Evolutionary conservation across 2,329 filamentous ascomycete species (phyloP), one percentile per base, ranked within the genome.

Genomic region (Fusarium guadeloupense): DNA sequence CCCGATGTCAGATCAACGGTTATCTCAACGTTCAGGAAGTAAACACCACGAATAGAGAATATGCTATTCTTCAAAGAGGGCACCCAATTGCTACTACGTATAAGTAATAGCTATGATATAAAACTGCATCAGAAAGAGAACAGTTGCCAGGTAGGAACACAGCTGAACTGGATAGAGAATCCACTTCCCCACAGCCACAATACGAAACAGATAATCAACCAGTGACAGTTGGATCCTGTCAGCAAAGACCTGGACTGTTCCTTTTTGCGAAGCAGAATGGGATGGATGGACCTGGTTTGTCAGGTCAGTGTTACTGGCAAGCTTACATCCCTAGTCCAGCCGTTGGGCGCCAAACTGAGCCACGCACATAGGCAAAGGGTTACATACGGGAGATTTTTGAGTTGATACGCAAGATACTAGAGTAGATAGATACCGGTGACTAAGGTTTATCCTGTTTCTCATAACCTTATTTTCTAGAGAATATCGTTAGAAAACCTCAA

Each of bases 111-210:
- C 9, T n/a, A n/a, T n/a, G 14, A 33, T n/a, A n/a, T n/a, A 16
- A 16, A n/a, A 33, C 30, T 8, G 30, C 16, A 33, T n/a, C 14
- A n/a, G 14, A n/a, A 33, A 33, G 16, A 33, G 30, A 33, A 16
- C 30, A 33, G 16, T 16, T 33, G 8, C 14, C 14, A n/a, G 30
- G 23, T 26, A 16, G 31, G 31, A 25, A 17, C 8, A 25, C 23
- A 25, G 23, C 10, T 9, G 31, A 28, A 30, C 30, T 34, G 13
- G 16, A 46, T 5, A 17, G 17, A 45, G 21, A 23, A 28, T 17
- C 40, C 30, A 37, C 48, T 19, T 10, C 30, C 17, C n/a, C 50
- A 51, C 50, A 54, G 50, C 45, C 50, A 54, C 45, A 54, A 42
- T 35, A 41, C 30, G 37, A 41, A 54, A 39, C n/a, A 19, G n/a